These are phyloP conservation scores for Rhodotorula sp. DNA, from an alignment of 1,284 basidiomycete genomes.

Conservation along the genomic window DNA sequence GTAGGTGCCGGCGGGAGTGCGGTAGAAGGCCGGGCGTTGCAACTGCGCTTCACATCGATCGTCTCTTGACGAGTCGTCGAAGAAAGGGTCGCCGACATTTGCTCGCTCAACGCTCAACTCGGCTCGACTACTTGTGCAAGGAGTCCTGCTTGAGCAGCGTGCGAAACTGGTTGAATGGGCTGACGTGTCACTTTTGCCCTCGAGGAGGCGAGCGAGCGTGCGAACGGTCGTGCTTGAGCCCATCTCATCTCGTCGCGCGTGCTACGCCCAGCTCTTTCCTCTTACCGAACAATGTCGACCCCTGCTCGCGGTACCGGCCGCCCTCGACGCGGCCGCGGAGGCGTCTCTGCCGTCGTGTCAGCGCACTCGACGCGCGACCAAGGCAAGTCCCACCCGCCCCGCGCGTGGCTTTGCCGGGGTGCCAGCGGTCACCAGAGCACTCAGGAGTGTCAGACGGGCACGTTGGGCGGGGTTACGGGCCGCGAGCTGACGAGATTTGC, in stretches of 20 bases:
- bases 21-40: not conserved
- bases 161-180: not conserved
- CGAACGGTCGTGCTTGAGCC: too few species aligned
- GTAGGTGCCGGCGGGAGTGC: not conserved
- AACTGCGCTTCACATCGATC: not conserved
- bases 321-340: conserved; percentile 28
- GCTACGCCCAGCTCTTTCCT: not conserved
- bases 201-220: not conserved
- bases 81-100: not conserved
- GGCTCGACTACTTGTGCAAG: not conserved
- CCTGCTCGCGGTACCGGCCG: conserved; percentile 26
- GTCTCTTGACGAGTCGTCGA: not conserved
- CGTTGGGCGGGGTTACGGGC: too few species aligned
- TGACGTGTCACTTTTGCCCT: too few species aligned
- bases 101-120: not conserved
- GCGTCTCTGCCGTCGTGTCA: conserved; percentile 8
- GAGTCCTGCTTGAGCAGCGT: not conserved
- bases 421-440: too few species aligned
- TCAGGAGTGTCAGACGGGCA: too few species aligned
- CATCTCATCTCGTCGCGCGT: not conserved
- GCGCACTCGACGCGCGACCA: conserved; percentile 2
- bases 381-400: not conserved
- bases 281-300: conserved; percentile 12
- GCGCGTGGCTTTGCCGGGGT: too few species aligned
- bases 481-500: not conserved